These are phyloP conservation scores for Ceratobasidium sp. DNA, from an alignment of 1,284 basidiomycete genomes.

Conservation along the genomic window DNA sequence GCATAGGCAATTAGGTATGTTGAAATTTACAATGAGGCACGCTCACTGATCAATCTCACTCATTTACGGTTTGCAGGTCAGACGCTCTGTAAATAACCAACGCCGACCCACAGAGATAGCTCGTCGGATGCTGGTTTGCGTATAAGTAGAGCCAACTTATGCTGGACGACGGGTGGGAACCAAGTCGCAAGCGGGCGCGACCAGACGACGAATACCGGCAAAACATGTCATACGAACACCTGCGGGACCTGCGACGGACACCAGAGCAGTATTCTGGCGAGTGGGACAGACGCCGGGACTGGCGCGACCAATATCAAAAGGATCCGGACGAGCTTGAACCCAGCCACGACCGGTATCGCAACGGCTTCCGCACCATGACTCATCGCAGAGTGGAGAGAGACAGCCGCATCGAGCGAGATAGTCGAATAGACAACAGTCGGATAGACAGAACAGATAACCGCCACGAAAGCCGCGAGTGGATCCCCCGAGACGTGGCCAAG, in stretches of 20 bases:
- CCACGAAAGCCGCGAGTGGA: slow-evolving; percentile 36
- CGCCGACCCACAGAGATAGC: no score
- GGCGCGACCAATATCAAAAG: slow-evolving; percentile 35
- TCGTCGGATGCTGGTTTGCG: no score
- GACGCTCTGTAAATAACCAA: background rate
- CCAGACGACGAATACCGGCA: slow-evolving; percentile 34
- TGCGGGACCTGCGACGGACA: slow-evolving; percentile 23
- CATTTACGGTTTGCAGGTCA: background rate
- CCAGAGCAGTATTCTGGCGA: slow-evolving; percentile 14
- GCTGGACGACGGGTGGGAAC: slow-evolving; percentile 36
- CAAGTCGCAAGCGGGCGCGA: slow-evolving; percentile 33
- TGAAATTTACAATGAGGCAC: background rate
- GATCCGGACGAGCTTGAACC: slow-evolving; percentile 38
- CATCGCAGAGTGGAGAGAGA: no score
- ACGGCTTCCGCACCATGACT: slow-evolving; percentile 24
- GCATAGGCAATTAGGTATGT: slow-evolving; percentile 11
- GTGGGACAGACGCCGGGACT: slow-evolving; percentile 26
- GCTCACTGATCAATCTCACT: slow-evolving; percentile 3
- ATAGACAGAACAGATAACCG: slow-evolving; percentile 8
- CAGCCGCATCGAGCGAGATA: no score
- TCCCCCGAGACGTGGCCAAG: slow-evolving; percentile 35
- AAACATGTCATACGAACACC: slow-evolving; percentile 30
- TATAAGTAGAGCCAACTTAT: no score
- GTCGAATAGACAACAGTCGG: no score
- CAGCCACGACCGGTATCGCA: slow-evolving; percentile 29